These are phyloP conservation scores for Neurospora sp. DNA, from an alignment of 495 filamentous ascomycete genomes.

Conservation along the genomic window DNA sequence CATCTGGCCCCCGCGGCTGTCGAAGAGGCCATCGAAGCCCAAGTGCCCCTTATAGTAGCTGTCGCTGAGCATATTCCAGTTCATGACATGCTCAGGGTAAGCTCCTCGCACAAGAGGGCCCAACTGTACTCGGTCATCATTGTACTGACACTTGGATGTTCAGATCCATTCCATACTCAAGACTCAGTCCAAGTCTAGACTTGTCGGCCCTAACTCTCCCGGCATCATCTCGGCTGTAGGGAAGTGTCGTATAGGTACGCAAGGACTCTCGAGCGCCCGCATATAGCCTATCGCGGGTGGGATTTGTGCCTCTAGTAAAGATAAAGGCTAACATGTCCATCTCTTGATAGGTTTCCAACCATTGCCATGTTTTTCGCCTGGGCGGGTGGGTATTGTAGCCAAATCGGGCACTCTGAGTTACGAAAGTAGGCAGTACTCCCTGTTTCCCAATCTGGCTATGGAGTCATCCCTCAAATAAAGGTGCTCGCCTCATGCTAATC, in stretches of 20 bases:
- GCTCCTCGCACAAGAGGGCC: constrained; percentile 7
- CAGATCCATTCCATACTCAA: constrained; percentile 65
- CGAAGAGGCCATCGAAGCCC: constrained; percentile 80
- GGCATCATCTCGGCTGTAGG: constrained; percentile 80
- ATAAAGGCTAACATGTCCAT: not conserved
- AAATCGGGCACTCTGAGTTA: constrained; percentile 88
- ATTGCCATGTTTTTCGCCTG: constrained; percentile 61
- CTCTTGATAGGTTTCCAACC: constrained; percentile 58
- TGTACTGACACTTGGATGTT: constrained; percentile 5
- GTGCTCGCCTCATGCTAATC: not conserved
- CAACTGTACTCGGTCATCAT: not conserved
- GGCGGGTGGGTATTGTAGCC: constrained; percentile 70
- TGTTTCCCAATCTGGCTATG: not conserved
- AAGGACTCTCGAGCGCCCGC: not conserved
- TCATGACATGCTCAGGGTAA: constrained; percentile 72
- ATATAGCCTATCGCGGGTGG: not conserved
- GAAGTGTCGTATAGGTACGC: constrained; percentile 60
- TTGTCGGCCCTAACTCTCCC: constrained; percentile 80
- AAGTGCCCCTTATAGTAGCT: constrained; percentile 77
- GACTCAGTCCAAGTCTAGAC: constrained; percentile 68
- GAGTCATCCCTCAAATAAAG: not conserved
- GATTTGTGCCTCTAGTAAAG: not conserved
- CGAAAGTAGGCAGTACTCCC: constrained; percentile 33
- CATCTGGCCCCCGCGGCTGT: constrained; percentile 68
- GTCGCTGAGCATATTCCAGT: constrained; percentile 88